A percentile compares a stretch with the other conserved stretches of the same genome.
Conservation (phyloP, 345 rosid species). For the Conringia planisiliqua region DNA sequence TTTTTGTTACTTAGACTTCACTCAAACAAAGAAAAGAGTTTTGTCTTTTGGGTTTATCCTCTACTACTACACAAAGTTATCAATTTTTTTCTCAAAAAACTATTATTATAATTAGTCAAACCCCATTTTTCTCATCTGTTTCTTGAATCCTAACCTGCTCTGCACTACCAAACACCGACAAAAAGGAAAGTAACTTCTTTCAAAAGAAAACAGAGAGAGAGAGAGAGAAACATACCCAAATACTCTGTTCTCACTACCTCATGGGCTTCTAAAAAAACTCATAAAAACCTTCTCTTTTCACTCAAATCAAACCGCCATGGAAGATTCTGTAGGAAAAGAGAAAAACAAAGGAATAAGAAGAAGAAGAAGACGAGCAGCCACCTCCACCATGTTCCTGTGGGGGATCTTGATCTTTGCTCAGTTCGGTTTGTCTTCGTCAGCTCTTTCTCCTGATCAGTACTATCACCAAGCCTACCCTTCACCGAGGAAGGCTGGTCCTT, state of each 20-base stretch:
- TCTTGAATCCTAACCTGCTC: slow-evolving; percentile 22
- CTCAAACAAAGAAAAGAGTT: slow-evolving; percentile 32
- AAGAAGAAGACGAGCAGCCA: background rate
- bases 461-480: slow-evolving; percentile 20
- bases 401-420: slow-evolving; percentile 43
- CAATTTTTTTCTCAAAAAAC: background rate
- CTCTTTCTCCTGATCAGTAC: slow-evolving; percentile 38
- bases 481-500: slow-evolving; percentile 44
- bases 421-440: slow-evolving; percentile 34
- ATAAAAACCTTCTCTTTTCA: slow-evolving; percentile 4
- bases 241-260: slow-evolving; percentile 14
- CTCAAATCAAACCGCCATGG: slow-evolving; percentile 22
- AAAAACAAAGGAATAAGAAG: slow-evolving; percentile 9
- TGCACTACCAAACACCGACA: slow-evolving; percentile 19
- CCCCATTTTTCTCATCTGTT: slow-evolving; percentile 16
- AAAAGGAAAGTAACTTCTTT: background rate
- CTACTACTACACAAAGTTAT: slow-evolving; percentile 9
- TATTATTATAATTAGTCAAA: slow-evolving; percentile 15
- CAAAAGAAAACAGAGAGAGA: background rate
- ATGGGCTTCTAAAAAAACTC: slow-evolving; percentile 19
- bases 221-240: slow-evolving; percentile 1
- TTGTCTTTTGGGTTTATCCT: slow-evolving; percentile 24
- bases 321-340: slow-evolving; percentile 5
- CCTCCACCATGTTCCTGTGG: slow-evolving; percentile 37
- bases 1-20: slow-evolving; percentile 30